Evolutionary conservation across 345 rosid species (phyloP).

Genomic region (Euphorbia lathyris): DNA sequence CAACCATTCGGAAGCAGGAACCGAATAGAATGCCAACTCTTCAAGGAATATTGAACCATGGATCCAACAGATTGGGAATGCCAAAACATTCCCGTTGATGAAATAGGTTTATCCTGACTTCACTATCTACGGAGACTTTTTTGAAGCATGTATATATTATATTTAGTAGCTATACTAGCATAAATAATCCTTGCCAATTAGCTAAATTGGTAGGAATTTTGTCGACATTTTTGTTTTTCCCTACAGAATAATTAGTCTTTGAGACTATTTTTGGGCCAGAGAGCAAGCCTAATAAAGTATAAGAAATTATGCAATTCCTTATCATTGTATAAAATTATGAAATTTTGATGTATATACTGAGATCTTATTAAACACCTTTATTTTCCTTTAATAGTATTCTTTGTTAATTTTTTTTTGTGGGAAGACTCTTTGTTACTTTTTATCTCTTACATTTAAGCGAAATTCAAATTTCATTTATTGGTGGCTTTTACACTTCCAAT

Average conservation of each 20-base stretch:
- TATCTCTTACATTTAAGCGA: too few species aligned
- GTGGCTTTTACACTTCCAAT: too few species aligned
- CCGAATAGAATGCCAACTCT: neutral
- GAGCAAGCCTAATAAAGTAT: neutral
- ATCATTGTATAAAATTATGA: neutral
- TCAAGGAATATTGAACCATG: too few species aligned
- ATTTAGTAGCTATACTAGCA: neutral
- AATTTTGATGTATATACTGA: neutral
- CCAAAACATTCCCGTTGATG: neutral
- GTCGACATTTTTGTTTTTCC: neutral
- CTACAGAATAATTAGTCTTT: too few species aligned
- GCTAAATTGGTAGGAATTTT: neutral
- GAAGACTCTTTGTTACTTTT: too few species aligned
- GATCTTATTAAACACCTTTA: too few species aligned
- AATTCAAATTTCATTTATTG: too few species aligned
- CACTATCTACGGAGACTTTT: neutral
- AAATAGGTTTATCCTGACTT: neutral
- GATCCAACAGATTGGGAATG: neutral
- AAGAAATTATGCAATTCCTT: neutral
- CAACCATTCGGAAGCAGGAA: neutral
- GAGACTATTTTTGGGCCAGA: neutral
- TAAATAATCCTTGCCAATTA: neutral
- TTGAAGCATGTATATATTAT: neutral
- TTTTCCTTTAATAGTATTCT: too few species aligned
- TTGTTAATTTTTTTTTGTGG: too few species aligned